Base-by-base conservation (phyloP, 225 moss, liverwort and hornwort species). In the Pseudisothecium myosuroides region DNA sequence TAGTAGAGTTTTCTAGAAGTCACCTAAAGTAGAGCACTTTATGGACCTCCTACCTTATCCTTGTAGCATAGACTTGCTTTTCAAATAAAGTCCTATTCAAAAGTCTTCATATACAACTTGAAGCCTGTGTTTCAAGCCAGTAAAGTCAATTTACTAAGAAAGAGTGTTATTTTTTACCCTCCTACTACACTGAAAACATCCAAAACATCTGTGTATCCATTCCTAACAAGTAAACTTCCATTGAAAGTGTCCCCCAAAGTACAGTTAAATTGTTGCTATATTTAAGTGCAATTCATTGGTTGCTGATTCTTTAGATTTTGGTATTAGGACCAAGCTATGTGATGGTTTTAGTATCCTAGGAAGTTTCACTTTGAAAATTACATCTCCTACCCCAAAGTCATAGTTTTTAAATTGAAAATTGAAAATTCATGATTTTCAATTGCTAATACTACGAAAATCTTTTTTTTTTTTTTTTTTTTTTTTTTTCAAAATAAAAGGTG, bases 131-230 rank as follows among this genome's bases (percentile, higher is more conserved):
- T 69, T 0, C 14, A 0, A 5, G 11, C 41, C 26, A 39, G 41
- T 71, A 26, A 39, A 24, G 24, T 14, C 3, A 24, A 0, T 24
- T 39, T 8, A 68, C 11, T 0, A n/a, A 37, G 12, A 24, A 39
- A 69, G 24, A 5, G 8, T 20, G 24, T 69, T 69, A 14, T 71
- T 21, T 14, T 14, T 24, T 14, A 71, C 14, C 7, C 3, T 24
- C 23, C n/a, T 65, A 34, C 17, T 17, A 64, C 0, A 5, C 4
- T 63, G 16, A 31, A 63, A 63, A 63, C 31, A 31, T 8, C 64
- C 1, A 64, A 32, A 32, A 0, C 1, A 2, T 15, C 2, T 3
- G 0, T 8, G 2, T 32, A 32, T 1, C 31, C 8, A 63, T 32
- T 64, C 4, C 1, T 27, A 1, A 60, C 12, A 26, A 60, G 27